Percentiles rank a stretch among this genome's conserved stretches.
These are phyloP conservation scores for Metschnikowia colocasiae DNA, from an alignment of 805 yeast species.

Conservation along the genomic window DNA sequence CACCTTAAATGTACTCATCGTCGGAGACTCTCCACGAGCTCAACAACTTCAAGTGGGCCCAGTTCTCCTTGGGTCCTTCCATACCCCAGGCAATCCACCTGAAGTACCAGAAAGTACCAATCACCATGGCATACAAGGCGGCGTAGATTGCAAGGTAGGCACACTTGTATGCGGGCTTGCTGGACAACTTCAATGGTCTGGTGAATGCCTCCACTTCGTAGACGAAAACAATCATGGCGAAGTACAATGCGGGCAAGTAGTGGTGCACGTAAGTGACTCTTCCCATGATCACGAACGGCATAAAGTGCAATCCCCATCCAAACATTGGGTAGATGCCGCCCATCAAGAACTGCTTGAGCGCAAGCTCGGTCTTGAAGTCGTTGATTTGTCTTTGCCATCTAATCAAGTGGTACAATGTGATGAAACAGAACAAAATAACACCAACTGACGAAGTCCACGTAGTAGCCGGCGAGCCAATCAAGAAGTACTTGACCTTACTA, in stretches of 20 bases:
- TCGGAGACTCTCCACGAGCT: slow-evolving; percentile 41
- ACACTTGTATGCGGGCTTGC: slow-evolving; percentile 6
- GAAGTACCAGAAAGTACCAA: slow-evolving; percentile 57
- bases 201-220: slow-evolving; percentile 53
- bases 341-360: slow-evolving; percentile 53
- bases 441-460: slow-evolving; percentile 68
- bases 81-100: slow-evolving; percentile 80
- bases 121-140: slow-evolving; percentile 45
- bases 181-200: slow-evolving; percentile 15
- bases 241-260: slow-evolving; percentile 90
- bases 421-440: slow-evolving; percentile 49
- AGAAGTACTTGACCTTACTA: slow-evolving; percentile 53
- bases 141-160: slow-evolving; percentile 35
- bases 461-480: slow-evolving; percentile 66
- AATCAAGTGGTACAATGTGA: slow-evolving; percentile 38
- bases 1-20: slow-evolving; percentile 28
- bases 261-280: slow-evolving; percentile 97
- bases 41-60: slow-evolving; percentile 38
- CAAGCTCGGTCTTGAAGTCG: slow-evolving; percentile 46
- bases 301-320: slow-evolving; percentile 85
- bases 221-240: slow-evolving; percentile 79
- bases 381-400: slow-evolving; percentile 72
- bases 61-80: slow-evolving; percentile 46
- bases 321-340: slow-evolving; percentile 82
- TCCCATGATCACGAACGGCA: slow-evolving; percentile 90